Percentiles rank a stretch among this genome's conserved stretches.
Evolutionary conservation across 163 green algal genomes (phyloP).

Genomic region (Trebouxia gelatinosa): DNA sequence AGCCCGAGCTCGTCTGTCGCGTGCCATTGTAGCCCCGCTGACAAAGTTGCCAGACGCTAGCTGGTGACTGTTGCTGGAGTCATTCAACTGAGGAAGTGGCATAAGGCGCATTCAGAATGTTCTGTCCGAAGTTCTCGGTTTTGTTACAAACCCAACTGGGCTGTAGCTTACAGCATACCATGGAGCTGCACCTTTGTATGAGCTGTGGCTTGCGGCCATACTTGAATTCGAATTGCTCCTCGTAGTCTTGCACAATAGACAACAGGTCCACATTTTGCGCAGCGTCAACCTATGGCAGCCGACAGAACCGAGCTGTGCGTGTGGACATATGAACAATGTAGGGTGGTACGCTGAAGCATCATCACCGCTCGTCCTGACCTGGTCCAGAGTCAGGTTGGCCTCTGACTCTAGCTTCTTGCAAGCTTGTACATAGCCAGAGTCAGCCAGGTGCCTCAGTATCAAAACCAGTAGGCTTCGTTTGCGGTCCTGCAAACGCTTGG

Average conservation of each 20-base stretch:
- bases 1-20: neutral
- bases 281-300: constrained; percentile 69
- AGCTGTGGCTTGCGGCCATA: constrained; percentile 64
- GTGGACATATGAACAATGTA: neutral
- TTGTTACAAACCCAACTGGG: neutral
- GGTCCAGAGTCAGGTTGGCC: neutral
- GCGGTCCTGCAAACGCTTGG: neutral
- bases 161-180: neutral
- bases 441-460: constrained; percentile 16
- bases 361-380: neutral
- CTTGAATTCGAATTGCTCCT: constrained; percentile 64
- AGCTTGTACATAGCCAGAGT: neutral
- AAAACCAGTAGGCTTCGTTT: neutral
- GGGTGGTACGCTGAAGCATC: neutral
- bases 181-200: constrained; percentile 35
- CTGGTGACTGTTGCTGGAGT: neutral
- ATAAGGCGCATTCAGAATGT: neutral
- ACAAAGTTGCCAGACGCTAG: neutral
- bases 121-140: neutral
- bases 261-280: constrained; percentile 71
- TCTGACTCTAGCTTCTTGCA: constrained; percentile 19
- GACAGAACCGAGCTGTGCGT: neutral
- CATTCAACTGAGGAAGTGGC: neutral
- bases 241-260: constrained; percentile 66
- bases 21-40: constrained; percentile 16